A percentile compares a stretch with the other conserved stretches of the same genome.
Conservation (phyloP, 2,329 filamentous ascomycete species). For the Calonectria henricotiae region DNA sequence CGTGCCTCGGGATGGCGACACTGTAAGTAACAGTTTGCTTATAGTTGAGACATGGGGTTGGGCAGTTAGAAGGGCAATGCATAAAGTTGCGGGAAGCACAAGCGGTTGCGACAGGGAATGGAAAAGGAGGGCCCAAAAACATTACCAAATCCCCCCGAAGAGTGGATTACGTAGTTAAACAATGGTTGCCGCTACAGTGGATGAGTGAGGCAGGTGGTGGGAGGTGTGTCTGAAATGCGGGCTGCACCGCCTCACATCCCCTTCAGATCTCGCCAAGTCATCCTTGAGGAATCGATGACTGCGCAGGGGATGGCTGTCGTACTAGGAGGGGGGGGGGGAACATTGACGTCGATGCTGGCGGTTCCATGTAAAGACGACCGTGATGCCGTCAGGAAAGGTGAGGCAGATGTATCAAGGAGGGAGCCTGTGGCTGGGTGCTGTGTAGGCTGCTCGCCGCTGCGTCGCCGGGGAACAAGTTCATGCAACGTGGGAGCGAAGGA, state of each 20-base stretch:
- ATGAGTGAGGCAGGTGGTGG: not conserved
- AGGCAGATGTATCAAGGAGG: not conserved
- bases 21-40: not conserved
- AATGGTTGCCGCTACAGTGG: not conserved
- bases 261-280: not conserved
- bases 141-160: no score
- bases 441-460: not conserved
- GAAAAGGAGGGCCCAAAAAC: not conserved
- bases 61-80: no score
- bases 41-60: no score
- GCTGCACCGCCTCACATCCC: constrained; percentile 10
- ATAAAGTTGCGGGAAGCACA: not conserved
- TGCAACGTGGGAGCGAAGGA: not conserved
- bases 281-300: not conserved
- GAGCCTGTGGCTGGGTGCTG: not conserved
- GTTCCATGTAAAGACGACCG: not conserved
- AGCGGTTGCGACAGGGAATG: no score
- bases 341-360: not conserved
- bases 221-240: not conserved
- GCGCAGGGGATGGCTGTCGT: constrained; percentile 2
- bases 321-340: not conserved
- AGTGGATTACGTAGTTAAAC: no score
- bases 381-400: not conserved
- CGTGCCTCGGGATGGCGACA: not conserved
- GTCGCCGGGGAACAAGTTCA: not conserved